Evolutionary conservation across 768 basidiomycete species (phyloP).

Genomic region (Auricularia sp.): DNA sequence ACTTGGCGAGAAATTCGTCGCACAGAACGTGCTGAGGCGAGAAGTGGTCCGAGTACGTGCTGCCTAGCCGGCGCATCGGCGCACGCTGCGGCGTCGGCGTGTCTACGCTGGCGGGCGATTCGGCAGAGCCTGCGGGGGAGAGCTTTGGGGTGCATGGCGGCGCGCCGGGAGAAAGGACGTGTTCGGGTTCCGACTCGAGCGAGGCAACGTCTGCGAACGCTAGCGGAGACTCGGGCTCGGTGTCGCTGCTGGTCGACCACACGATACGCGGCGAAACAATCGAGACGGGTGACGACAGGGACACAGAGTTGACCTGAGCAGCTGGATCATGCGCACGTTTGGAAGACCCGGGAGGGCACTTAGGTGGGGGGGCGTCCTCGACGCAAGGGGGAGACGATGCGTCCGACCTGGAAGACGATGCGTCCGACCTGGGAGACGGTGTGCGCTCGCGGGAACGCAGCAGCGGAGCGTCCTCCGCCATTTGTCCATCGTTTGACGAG

Average conservation of each 20-base stretch:
- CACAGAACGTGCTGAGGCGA: slow-evolving; percentile 51
- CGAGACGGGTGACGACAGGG: not conserved
- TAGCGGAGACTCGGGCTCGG: not conserved
- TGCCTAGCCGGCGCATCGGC: slow-evolving; percentile 2
- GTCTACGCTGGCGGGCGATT: not conserved
- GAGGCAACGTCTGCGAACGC: not conserved
- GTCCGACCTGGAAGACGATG: too few species aligned
- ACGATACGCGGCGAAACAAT: not conserved
- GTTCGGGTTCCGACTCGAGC: not conserved
- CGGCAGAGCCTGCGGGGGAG: not conserved
- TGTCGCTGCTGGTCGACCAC: not conserved
- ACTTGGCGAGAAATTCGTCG: slow-evolving; percentile 46
- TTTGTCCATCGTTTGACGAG: not conserved
- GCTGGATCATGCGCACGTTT: not conserved
- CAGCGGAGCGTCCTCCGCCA: not conserved
- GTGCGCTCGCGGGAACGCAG: not conserved
- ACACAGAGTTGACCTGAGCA: not conserved
- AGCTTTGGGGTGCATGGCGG: not conserved
- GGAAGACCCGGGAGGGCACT: not conserved
- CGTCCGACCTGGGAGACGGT: not conserved
- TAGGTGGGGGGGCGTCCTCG: not conserved
- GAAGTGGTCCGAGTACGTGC: slow-evolving; percentile 41
- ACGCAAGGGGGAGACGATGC: not conserved
- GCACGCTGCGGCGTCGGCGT: not conserved
- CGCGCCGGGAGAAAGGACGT: not conserved